A percentile compares a stretch with the other conserved stretches of the same genome.
Evolutionary conservation across 2,329 filamentous ascomycete species (phyloP).

Genomic region (Sclerotiophoma versabilis): DNA sequence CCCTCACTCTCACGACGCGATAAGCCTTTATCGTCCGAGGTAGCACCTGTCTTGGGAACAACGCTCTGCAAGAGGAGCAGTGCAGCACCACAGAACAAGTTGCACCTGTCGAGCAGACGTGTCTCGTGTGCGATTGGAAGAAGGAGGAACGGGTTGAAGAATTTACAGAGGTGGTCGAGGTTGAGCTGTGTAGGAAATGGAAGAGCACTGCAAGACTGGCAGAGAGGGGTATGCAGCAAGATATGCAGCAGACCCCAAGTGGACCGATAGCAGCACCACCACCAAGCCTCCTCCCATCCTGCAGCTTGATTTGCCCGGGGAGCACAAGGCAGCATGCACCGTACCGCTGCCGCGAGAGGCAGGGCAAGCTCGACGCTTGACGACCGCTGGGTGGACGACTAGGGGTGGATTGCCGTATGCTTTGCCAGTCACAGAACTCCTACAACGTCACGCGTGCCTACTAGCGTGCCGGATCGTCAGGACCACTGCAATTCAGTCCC

Average conservation of each 20-base stretch:
- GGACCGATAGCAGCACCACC: conserved; percentile 37
- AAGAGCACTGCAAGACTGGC: conserved; percentile 19
- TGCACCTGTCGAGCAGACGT: not conserved
- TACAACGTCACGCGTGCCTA: conserved; percentile 44
- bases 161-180: not conserved
- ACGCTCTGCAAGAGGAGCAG: conserved; percentile 20
- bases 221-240: conserved; percentile 45
- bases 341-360: conserved; percentile 20
- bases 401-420: conserved; percentile 34
- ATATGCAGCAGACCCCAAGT: conserved; percentile 39
- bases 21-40: conserved; percentile 46
- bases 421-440: conserved; percentile 31
- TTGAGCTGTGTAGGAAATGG: conserved; percentile 20
- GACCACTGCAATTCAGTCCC: conserved; percentile 24
- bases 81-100: conserved; percentile 11
- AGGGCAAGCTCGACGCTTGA: conserved; percentile 20
- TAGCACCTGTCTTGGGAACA: conserved; percentile 29
- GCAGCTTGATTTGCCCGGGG: conserved; percentile 28
- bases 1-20: conserved; percentile 37
- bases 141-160: not conserved
- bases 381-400: conserved; percentile 19
- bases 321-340: conserved; percentile 21
- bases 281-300: conserved; percentile 37
- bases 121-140: not conserved
- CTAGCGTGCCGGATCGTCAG: conserved; percentile 32